phyloP scores from a whole-genome alignment of 352 stramenopile genomes.

The Phytophthora kernoviae region DNA sequence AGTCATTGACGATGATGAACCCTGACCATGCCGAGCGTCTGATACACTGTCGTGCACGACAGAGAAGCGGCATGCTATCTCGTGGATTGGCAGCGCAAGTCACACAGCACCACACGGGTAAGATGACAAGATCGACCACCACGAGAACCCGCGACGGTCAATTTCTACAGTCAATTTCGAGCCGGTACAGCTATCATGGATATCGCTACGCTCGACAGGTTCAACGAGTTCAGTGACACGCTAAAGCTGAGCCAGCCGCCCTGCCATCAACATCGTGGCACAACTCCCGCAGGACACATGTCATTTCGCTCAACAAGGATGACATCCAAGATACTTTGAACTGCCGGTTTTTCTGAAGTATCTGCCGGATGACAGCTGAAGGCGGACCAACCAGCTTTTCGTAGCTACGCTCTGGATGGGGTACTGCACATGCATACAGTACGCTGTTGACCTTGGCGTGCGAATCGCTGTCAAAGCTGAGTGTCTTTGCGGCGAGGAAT shows the following conservation, averaged over 20 bases:
- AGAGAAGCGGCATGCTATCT: conserved; percentile 13
- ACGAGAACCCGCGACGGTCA: conserved; percentile 4
- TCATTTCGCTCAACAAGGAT: conserved; percentile 8
- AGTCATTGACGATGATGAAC: neutral
- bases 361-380: neutral
- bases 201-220: conserved; percentile 8
- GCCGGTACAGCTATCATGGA: conserved; percentile 8
- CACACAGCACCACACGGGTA: conserved; percentile 6
- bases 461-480: neutral
- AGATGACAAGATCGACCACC: conserved; percentile 11
- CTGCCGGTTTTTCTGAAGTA: conserved; percentile 14
- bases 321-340: conserved; percentile 22
- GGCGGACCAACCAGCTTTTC: neutral
- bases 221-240: conserved; percentile 4
- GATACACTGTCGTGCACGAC: conserved; percentile 25
- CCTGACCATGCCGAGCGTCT: neutral
- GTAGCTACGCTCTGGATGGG: neutral
- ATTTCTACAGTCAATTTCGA: conserved; percentile 30
- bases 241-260: neutral
- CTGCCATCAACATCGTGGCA: conserved; percentile 2
- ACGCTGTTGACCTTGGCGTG: neutral
- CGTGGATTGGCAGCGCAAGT: neutral
- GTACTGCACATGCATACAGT: neutral
- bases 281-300: neutral
- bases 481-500: conserved; percentile 1